phyloP scores from a whole-genome alignment of 2,329 filamentous ascomycete species.

The Ophiostoma tasmaniense region DNA sequence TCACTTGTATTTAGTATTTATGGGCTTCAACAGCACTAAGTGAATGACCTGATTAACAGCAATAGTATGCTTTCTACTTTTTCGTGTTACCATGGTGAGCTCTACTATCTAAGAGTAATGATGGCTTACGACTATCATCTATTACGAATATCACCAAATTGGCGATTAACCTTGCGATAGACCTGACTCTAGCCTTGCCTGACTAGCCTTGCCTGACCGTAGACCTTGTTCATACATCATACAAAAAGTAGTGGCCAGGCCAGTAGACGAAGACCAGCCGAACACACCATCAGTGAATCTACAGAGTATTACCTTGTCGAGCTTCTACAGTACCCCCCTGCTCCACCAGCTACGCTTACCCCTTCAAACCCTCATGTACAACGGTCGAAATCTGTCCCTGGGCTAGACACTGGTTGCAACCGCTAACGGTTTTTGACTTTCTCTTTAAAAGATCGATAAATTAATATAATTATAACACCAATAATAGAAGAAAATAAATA shows the following conservation, averaged over 20 bases:
- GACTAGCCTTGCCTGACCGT: neutral
- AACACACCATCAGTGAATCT: neutral
- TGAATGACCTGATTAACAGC: neutral
- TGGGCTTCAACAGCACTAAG: neutral
- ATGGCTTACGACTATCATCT: neutral
- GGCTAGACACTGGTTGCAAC: slow-evolving; percentile 13
- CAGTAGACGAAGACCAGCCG: neutral
- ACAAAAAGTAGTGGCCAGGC: neutral
- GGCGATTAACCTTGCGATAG: neutral
- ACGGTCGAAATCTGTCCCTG: slow-evolving; percentile 20
- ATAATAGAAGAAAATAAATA: neutral
- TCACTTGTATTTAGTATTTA: neutral
- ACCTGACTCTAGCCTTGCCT: neutral
- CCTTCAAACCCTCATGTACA: slow-evolving; percentile 19
- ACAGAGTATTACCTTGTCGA: neutral
- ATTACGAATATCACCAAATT: neutral
- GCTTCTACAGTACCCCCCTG: neutral
- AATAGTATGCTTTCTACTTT: neutral
- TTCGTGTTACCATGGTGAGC: neutral
- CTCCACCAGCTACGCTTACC: slow-evolving; percentile 18
- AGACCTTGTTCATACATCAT: neutral
- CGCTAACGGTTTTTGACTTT: slow-evolving; percentile 19
- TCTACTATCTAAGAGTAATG: neutral
- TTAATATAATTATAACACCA: neutral
- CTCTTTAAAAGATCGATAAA: neutral